phyloP scores from a whole-genome alignment of 179 eudicot genomes.

The Spergularia azorica region DNA sequence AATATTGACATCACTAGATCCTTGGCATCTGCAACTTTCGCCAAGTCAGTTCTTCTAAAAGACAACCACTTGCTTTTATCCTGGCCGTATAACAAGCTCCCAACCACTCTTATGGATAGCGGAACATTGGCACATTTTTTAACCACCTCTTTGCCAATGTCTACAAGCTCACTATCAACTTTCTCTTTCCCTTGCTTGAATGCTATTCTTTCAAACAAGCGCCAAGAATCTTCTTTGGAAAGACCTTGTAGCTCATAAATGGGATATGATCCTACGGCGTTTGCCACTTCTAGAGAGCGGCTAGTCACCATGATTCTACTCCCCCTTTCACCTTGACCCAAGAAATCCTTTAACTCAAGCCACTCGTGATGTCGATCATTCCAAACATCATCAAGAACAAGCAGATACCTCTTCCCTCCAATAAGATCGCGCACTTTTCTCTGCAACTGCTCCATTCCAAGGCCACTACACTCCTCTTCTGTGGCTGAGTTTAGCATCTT shows the following conservation, averaged over 20 bases:
- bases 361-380: constrained; percentile 9
- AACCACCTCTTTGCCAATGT: constrained; percentile 12
- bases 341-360: not conserved
- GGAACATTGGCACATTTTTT: constrained; percentile 15
- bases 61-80: constrained; percentile 7
- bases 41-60: not conserved
- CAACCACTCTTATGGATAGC: constrained; percentile 9
- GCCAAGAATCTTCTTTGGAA: constrained; percentile 14
- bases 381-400: constrained; percentile 30
- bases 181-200: not conserved
- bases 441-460: not conserved
- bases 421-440: not conserved
- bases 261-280: not conserved
- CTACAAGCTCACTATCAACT: not conserved
- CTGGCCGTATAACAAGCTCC: constrained; percentile 2
- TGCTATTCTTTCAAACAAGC: constrained; percentile 8
- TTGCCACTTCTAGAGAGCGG: not conserved
- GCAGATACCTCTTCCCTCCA: constrained; percentile 17
- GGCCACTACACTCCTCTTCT: not conserved
- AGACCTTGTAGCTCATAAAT: not conserved
- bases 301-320: constrained; percentile 23
- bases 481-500: not conserved
- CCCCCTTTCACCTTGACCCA: not conserved
- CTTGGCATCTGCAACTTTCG: not conserved
- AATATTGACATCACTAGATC: not conserved